phyloP scores from a whole-genome alignment of 441 rosid species.

The Aquilaria agallochum region DNA sequence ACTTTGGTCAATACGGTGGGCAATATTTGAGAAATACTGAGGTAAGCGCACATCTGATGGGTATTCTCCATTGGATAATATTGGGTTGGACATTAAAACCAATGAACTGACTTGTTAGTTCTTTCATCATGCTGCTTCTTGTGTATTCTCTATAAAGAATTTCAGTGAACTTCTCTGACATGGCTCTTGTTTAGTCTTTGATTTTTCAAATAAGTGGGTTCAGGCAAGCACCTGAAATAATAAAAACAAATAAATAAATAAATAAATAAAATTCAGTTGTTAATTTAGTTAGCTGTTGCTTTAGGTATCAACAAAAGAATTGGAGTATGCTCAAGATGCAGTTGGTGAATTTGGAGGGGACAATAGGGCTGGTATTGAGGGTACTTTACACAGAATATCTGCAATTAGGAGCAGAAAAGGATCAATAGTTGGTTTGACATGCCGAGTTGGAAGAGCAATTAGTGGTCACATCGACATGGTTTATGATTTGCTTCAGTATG shows the following conservation, averaged over 20 bases:
- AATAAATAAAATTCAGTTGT: background rate
- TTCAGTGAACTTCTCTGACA: too few relatives aligned
- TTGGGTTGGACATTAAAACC: too few relatives aligned
- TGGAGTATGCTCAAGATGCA: conserved; percentile 55
- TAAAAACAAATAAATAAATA: too few relatives aligned
- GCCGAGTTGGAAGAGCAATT: conserved; percentile 66
- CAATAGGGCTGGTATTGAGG: conserved; percentile 68
- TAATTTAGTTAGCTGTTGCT: background rate
- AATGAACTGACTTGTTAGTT: too few relatives aligned
- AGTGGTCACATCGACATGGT: conserved; percentile 66
- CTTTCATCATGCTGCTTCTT: too few relatives aligned
- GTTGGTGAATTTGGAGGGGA: conserved; percentile 58
- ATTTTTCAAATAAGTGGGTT: background rate
- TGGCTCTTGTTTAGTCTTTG: background rate
- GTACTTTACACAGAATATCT: conserved; percentile 66
- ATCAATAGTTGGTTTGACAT: conserved; percentile 52
- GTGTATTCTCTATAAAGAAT: too few relatives aligned
- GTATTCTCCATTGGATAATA: too few relatives aligned
- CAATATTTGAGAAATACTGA: conserved; percentile 47
- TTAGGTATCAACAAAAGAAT: conserved; percentile 58
- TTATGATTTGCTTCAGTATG: conserved; percentile 55
- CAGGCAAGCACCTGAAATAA: too few relatives aligned
- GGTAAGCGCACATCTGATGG: conserved; percentile 26
- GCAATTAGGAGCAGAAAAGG: conserved; percentile 64
- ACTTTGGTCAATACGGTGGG: conserved; percentile 52